Conservation (phyloP, 306 rosid genomes). For the Lotus japonicus region DNA sequence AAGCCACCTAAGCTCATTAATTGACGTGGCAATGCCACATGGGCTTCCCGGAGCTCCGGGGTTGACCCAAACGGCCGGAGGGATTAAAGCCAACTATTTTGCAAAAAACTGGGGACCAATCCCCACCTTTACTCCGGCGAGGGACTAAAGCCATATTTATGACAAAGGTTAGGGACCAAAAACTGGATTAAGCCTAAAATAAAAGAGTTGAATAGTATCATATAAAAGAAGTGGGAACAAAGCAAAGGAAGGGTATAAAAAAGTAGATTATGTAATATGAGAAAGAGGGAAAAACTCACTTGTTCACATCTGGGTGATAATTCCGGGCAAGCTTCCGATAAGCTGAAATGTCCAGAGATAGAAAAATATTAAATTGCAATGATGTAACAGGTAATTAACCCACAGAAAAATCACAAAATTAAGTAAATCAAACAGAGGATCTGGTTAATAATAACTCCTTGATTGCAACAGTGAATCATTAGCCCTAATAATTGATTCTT, state of each 20-base stretch:
- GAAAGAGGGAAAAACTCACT: slow-evolving; percentile 45
- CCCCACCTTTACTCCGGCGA: no score
- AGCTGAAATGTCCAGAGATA: slow-evolving; percentile 51
- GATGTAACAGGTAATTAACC: not conserved
- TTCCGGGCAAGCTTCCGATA: slow-evolving; percentile 94
- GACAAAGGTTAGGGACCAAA: no score
- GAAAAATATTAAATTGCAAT: not conserved
- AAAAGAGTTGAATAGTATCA: not conserved
- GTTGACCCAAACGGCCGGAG: no score
- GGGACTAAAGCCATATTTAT: no score
- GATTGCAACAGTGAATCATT: not conserved
- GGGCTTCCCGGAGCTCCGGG: no score
- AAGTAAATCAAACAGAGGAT: slow-evolving; percentile 1
- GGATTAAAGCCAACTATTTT: no score
- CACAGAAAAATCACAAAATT: not conserved
- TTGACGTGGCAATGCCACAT: no score
- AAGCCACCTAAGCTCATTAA: no score
- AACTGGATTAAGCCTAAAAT: no score
- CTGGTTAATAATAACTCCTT: not conserved
- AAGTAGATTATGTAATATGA: not conserved
- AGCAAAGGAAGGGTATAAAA: not conserved
- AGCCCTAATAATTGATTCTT: not conserved
- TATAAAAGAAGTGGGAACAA: not conserved
- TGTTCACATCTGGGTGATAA: slow-evolving; percentile 96
- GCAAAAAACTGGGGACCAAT: no score